Conservation (phyloP, 1,284 basidiomycete species). For the Chalciporus sp. region DNA sequence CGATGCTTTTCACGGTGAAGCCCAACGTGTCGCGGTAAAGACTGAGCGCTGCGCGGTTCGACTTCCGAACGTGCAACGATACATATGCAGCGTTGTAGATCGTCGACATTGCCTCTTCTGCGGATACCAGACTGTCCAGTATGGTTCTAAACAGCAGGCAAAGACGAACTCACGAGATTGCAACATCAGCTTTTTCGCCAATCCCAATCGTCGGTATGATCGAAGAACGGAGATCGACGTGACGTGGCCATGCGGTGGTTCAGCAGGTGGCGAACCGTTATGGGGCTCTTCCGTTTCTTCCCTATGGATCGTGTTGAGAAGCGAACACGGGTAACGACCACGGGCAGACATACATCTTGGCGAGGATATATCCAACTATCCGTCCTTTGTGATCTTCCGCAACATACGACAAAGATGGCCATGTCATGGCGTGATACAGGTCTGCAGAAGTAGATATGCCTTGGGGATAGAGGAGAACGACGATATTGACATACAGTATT, state of each 20-base stretch:
- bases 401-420: conserved; percentile 96
- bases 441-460: conserved; percentile 50
- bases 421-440: conserved; percentile 93
- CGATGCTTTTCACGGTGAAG: conserved; percentile 84
- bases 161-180: conserved; percentile 74
- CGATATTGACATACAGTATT: conserved; percentile 67
- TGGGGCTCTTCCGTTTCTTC: conserved; percentile 33
- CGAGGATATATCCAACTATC: conserved; percentile 96
- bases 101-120: conserved; percentile 90
- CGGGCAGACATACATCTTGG: conserved; percentile 78
- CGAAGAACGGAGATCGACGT: conserved; percentile 95
- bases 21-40: conserved; percentile 90
- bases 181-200: conserved; percentile 93
- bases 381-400: conserved; percentile 93
- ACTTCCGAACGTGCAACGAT: conserved; percentile 90
- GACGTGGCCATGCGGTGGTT: conserved; percentile 86
- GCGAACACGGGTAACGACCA: background rate
- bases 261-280: conserved; percentile 31
- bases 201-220: conserved; percentile 84
- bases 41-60: conserved; percentile 86
- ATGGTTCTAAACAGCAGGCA: background rate
- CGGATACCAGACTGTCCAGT: conserved; percentile 8
- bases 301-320: conserved; percentile 44
- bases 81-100: conserved; percentile 87
- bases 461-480: conserved; percentile 18